phyloP scores from a whole-genome alignment of 2,329 filamentous ascomycete genomes.

The Trichothecium roseum region DNA sequence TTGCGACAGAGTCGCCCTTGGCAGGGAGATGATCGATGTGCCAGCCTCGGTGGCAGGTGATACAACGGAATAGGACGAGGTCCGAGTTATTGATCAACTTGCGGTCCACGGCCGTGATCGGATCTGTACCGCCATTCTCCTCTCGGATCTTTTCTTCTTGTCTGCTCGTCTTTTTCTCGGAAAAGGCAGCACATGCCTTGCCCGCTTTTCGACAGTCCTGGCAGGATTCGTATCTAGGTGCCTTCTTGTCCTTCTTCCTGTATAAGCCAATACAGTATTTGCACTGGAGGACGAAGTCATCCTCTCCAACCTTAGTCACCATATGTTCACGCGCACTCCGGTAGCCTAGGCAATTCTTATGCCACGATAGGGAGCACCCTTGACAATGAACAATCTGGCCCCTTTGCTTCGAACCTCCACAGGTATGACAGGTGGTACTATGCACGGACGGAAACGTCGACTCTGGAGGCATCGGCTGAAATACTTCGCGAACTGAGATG shows the following conservation, averaged over 20 bases:
- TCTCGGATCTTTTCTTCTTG: constrained; percentile 78
- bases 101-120: constrained; percentile 52
- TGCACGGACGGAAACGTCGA: constrained; percentile 64
- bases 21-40: constrained; percentile 72
- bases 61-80: constrained; percentile 77
- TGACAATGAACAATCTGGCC: constrained; percentile 78
- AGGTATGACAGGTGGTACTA: constrained; percentile 61
- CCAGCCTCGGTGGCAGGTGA: constrained; percentile 63
- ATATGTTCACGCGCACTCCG: constrained; percentile 72
- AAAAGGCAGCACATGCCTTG: constrained; percentile 63
- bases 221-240: constrained; percentile 64
- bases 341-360: constrained; percentile 70
- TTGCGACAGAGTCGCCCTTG: constrained; percentile 16
- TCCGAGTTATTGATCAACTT: constrained; percentile 62
- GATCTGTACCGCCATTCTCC: constrained; percentile 71
- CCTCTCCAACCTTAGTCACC: constrained; percentile 71
- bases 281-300: constrained; percentile 82
- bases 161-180: constrained; percentile 58
- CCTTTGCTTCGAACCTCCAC: constrained; percentile 33
- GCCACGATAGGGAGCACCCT: constrained; percentile 76
- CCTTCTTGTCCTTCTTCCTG: constrained; percentile 55
- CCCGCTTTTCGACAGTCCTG: constrained; percentile 58
- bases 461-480: constrained; percentile 49
- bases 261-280: constrained; percentile 66
- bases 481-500: constrained; percentile 62